These are phyloP conservation scores for Parastagonospora avenae DNA, from an alignment of 2,329 filamentous ascomycete species.

Conservation along the genomic window DNA sequence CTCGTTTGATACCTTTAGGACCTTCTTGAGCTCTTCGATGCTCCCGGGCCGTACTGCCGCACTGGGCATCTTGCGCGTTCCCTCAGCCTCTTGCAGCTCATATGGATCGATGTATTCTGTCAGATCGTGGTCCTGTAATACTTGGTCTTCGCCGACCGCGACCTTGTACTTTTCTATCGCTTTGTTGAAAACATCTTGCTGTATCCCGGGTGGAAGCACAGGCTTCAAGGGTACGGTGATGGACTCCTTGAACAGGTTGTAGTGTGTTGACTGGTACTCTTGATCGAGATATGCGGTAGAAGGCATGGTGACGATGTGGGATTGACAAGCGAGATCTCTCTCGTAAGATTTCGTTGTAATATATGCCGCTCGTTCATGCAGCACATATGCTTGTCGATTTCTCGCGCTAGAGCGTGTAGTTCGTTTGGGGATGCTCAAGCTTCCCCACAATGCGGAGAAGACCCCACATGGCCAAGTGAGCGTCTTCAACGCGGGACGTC, in stretches of 20 bases:
- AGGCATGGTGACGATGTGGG: conserved; percentile 7
- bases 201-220: conserved; percentile 50
- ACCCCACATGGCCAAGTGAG: neutral
- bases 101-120: conserved; percentile 56
- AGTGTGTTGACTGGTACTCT: conserved; percentile 51
- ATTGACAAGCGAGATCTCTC: neutral
- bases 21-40: conserved; percentile 24
- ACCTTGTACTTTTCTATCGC: conserved; percentile 45
- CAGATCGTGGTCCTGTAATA: conserved; percentile 47
- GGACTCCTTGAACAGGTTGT: conserved; percentile 49
- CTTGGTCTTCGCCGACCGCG: conserved; percentile 47
- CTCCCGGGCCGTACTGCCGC: conserved; percentile 49
- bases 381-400: no score
- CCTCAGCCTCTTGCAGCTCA: conserved; percentile 50
- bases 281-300: conserved; percentile 44
- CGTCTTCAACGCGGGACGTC: no score
- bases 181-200: conserved; percentile 43
- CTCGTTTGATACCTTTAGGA: conserved; percentile 32
- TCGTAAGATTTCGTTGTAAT: neutral
- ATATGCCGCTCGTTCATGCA: neutral
- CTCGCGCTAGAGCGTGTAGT: neutral
- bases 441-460: conserved; percentile 4
- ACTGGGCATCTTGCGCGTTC: conserved; percentile 49
- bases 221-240: conserved; percentile 44
- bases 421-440: neutral